Percentiles rank a stretch among this genome's conserved stretches.
Evolutionary conservation across 2,329 filamentous ascomycete genomes (phyloP).

Genomic region (Colletotrichum truncatum): DNA sequence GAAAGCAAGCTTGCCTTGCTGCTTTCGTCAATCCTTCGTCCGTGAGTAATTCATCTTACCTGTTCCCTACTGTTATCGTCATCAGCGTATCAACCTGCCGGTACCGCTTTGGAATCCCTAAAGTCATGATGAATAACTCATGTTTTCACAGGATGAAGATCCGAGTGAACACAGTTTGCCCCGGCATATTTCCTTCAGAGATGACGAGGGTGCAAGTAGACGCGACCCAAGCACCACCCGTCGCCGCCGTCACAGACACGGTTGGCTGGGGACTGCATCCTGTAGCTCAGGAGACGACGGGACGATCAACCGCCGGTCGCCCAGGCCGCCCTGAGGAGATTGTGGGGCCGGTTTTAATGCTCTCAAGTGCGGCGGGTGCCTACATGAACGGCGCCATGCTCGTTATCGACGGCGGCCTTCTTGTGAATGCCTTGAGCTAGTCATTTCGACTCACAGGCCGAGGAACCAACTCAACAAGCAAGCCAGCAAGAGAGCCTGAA

Average conservation of each 20-base stretch:
- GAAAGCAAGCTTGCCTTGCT: conserved; percentile 32
- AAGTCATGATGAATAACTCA: background rate
- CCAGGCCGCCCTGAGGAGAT: conserved; percentile 37
- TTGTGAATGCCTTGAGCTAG: conserved; percentile 2
- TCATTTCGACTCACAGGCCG: background rate
- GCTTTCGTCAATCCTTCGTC: conserved; percentile 31
- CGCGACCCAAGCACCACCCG: conserved; percentile 33
- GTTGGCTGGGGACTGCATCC: background rate
- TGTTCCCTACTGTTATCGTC: background rate
- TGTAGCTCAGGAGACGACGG: conserved; percentile 34
- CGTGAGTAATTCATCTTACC: conserved; percentile 24
- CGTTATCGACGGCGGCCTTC: conserved; percentile 36
- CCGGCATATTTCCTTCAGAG: conserved; percentile 35
- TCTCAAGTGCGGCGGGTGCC: conserved; percentile 35
- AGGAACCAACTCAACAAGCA: background rate
- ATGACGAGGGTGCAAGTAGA: conserved; percentile 32
- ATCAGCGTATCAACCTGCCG: background rate
- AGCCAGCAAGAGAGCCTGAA: no score
- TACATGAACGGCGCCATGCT: conserved; percentile 38
- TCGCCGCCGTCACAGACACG: background rate
- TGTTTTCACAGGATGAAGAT: conserved; percentile 33
- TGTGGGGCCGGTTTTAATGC: conserved; percentile 35
- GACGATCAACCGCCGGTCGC: conserved; percentile 36
- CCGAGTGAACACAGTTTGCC: conserved; percentile 36
- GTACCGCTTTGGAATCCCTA: background rate